Evolutionary conservation across 1,139 yeast genomes (phyloP), one percentile per base, ranked within the genome.

Genomic region (Pichia sp.): DNA sequence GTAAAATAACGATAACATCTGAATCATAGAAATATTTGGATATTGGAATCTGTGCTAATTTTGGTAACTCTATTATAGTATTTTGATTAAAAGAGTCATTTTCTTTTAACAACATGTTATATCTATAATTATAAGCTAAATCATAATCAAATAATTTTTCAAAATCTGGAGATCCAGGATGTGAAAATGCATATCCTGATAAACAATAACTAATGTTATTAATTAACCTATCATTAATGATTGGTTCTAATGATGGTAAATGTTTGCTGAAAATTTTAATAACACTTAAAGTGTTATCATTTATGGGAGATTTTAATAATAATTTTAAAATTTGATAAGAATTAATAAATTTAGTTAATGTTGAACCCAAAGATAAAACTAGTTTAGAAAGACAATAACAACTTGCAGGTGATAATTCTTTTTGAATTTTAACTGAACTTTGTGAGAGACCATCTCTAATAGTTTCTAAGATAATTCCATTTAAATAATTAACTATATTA

Each of bases 341-440:
- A 50, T 88, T 91, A 47, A 91, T 67, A 57, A 87, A 91, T 57
- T 89, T 89, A 0, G 96, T 84, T 41, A 91, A 68, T 1, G 96
- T 95, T n/a, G 96, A 95, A 0, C 96, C 97, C 11, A 89, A 88
- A 0, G 97, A 94, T 20, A 75, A 73, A 0, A 96, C 89, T 37
- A 91, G 66, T 63, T 86, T 84, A 0, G 94, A 87, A 38, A 91
- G 74, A 59, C 97, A 91, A 52, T 84, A 88, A 54, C 89, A 91
- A 19, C 91, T 78, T 1, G 96, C 89, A 0, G 88, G 83, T 51
- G 87, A 95, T 33, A 85, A 80, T 39, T 83, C 91, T 54, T 78
- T 81, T 49, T 83, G 70, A 27, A 69, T 67, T 38, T 78, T 78
- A 33, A 69, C 55, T 40, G 76, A 77, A 6, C 38, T 25, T 58